A percentile compares a stretch with the other conserved stretches of the same genome.
These are phyloP conservation scores for Haplosporangium sp. DNA, from an alignment of 371 early-diverging fungal genomes.

Conservation along the genomic window DNA sequence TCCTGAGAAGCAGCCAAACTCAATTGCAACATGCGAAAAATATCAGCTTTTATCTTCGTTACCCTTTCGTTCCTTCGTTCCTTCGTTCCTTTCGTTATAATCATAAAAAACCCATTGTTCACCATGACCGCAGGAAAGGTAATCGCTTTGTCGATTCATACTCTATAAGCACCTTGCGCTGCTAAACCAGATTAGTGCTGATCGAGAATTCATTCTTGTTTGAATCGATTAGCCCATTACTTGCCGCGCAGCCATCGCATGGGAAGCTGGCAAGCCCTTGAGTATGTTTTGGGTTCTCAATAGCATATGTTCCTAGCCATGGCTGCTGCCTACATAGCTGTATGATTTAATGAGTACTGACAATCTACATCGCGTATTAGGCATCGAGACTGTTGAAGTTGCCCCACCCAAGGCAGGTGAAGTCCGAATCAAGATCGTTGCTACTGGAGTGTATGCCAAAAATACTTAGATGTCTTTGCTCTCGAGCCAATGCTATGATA, in stretches of 20 bases:
- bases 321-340: not conserved
- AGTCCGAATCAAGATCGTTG: conserved; percentile 92
- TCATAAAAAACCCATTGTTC: not conserved
- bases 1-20: too few species aligned
- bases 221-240: conserved; percentile 73
- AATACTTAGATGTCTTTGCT: not conserved
- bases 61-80: not conserved
- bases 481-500: too few species aligned
- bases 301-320: not conserved
- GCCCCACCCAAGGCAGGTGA: conserved; percentile 95
- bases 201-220: not conserved
- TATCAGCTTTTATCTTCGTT: not conserved
- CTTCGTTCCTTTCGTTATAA: conserved; percentile 1
- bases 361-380: conserved; percentile 50
- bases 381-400: conserved; percentile 91
- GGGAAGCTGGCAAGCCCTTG: conserved; percentile 92
- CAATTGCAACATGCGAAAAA: too few species aligned
- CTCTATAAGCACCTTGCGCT: not conserved
- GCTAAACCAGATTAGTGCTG: not conserved
- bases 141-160: not conserved
- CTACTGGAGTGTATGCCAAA: conserved; percentile 84
- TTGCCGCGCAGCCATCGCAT: conserved; percentile 96
- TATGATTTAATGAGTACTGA: not conserved
- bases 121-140: conserved; percentile 54
- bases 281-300: conserved; percentile 63